Evolutionary conservation across 2,329 filamentous ascomycete species (phyloP).

Genomic region (Dactylellina haptotyla): DNA sequence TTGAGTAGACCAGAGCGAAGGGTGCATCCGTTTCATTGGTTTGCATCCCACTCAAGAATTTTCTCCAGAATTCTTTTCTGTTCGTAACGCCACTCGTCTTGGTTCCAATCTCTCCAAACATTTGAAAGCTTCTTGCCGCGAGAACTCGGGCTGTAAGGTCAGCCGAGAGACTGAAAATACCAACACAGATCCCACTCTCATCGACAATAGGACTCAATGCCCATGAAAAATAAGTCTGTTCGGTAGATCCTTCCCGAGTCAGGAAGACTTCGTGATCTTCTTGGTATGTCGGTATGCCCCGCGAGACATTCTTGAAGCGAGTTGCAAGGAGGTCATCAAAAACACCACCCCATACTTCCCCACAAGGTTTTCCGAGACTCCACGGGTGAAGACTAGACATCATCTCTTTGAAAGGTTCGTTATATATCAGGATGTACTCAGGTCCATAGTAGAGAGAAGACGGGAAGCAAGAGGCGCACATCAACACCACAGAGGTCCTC

Average conservation of each 20-base stretch:
- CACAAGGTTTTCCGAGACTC: conserved; percentile 76
- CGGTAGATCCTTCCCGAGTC: conserved; percentile 67
- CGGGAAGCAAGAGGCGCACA: conserved; percentile 80
- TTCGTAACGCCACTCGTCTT: conserved; percentile 68
- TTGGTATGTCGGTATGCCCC: conserved; percentile 79
- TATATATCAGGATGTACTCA: conserved; percentile 75
- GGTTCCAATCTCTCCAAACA: conserved; percentile 55
- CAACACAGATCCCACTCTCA: conserved; percentile 41
- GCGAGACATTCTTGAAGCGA: conserved; percentile 72
- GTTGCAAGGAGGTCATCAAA: conserved; percentile 63
- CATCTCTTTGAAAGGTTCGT: conserved; percentile 75
- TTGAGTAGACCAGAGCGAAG: conserved; percentile 37
- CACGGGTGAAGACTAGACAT: conserved; percentile 77
- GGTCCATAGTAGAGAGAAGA: conserved; percentile 80
- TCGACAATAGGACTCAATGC: conserved; percentile 54
- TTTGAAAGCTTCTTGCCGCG: conserved; percentile 55
- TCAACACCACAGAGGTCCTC: conserved; percentile 75
- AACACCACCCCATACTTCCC: conserved; percentile 78
- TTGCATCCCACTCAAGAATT: conserved; percentile 46
- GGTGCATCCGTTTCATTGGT: conserved; percentile 35
- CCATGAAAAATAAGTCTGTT: conserved; percentile 57
- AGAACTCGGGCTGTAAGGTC: conserved; percentile 55
- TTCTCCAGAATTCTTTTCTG: conserved; percentile 54
- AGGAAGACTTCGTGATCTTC: conserved; percentile 81
- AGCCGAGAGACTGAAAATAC: conserved; percentile 54